A percentile compares a stretch with the other conserved stretches of the same genome.
These are phyloP conservation scores for Trametes versicolor DNA, from an alignment of 1,284 basidiomycete genomes.

Conservation along the genomic window DNA sequence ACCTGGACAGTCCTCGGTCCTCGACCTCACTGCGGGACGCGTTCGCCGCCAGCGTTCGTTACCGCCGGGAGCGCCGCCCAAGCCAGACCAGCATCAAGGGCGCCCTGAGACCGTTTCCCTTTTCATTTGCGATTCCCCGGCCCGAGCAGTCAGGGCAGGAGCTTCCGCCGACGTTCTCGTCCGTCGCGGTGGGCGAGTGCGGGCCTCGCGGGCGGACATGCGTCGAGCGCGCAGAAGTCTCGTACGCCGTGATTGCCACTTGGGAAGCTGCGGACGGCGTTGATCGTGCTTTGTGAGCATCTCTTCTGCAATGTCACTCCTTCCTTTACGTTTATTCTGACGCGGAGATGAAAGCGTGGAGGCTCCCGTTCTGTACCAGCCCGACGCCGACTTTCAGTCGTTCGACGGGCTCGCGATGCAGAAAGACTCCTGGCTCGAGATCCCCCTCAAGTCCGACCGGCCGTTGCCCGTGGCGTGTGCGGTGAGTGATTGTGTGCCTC, in stretches of 20 bases:
- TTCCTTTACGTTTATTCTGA: constrained; percentile 16
- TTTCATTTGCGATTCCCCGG: constrained; percentile 66
- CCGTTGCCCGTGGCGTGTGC: constrained; percentile 71
- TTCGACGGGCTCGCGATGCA: constrained; percentile 56
- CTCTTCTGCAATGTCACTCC: not conserved
- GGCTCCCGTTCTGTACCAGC: constrained; percentile 67
- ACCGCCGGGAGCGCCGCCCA: constrained; percentile 40
- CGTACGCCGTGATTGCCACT: constrained; percentile 63
- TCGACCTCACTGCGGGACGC: constrained; percentile 59
- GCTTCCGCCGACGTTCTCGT: constrained; percentile 66
- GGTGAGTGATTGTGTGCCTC: constrained; percentile 48
- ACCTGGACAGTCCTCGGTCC: constrained; percentile 50
- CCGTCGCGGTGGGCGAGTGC: constrained; percentile 40
- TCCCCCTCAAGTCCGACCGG: constrained; percentile 69
- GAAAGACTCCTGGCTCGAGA: constrained; percentile 70
- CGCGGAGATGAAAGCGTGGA: constrained; percentile 57
- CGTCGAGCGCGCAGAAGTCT: constrained; percentile 56
- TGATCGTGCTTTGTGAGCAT: constrained; percentile 59
- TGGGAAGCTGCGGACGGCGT: constrained; percentile 67
- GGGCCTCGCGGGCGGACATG: constrained; percentile 46
- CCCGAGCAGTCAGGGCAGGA: constrained; percentile 61
- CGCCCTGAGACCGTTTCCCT: constrained; percentile 57
- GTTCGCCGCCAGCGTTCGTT: constrained; percentile 51
- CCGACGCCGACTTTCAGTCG: constrained; percentile 68
- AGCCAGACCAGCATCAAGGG: constrained; percentile 38